Evolutionary conservation across 1,139 yeast genomes (phyloP).

Genomic region (Taphrina populina): DNA sequence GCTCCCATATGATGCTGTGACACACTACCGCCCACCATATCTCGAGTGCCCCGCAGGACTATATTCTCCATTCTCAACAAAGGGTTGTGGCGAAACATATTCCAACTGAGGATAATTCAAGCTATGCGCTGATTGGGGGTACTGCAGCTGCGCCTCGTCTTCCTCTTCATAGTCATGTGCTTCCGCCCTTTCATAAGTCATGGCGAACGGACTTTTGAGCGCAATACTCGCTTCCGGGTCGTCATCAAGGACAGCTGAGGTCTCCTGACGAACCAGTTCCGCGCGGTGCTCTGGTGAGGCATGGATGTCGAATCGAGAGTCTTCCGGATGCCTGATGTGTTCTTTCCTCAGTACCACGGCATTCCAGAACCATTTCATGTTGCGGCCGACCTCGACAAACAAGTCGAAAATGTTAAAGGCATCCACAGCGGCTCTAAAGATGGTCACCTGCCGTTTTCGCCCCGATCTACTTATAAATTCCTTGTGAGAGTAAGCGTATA

Average conservation of each 20-base stretch:
- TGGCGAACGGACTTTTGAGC: constrained; percentile 1
- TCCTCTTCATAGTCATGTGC: constrained; percentile 1
- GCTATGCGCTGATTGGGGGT: too few relatives aligned
- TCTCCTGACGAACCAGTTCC: constrained; percentile 19
- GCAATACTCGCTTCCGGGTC: neutral
- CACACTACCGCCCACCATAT: too few relatives aligned
- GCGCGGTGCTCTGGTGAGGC: constrained; percentile 4
- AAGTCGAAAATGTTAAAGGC: constrained; percentile 17
- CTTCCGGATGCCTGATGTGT: constrained; percentile 9
- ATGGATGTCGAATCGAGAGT: constrained; percentile 16
- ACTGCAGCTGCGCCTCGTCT: constrained; percentile 8
- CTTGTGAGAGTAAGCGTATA: constrained; percentile 19
- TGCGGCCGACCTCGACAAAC: constrained; percentile 22
- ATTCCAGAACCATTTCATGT: constrained; percentile 17
- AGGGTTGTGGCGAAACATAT: too few relatives aligned
- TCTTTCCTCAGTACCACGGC: constrained; percentile 15
- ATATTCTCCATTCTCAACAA: too few relatives aligned
- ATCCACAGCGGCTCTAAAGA: constrained; percentile 17
- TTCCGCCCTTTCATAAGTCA: neutral
- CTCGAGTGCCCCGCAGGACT: too few relatives aligned
- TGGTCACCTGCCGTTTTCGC: constrained; percentile 10
- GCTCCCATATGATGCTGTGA: too few relatives aligned
- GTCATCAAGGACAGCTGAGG: constrained; percentile 5
- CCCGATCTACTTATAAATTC: constrained; percentile 1
- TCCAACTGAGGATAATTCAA: too few relatives aligned